Base-by-base conservation (phyloP, 768 basidiomycete species). In the Russula vinacea region DNA sequence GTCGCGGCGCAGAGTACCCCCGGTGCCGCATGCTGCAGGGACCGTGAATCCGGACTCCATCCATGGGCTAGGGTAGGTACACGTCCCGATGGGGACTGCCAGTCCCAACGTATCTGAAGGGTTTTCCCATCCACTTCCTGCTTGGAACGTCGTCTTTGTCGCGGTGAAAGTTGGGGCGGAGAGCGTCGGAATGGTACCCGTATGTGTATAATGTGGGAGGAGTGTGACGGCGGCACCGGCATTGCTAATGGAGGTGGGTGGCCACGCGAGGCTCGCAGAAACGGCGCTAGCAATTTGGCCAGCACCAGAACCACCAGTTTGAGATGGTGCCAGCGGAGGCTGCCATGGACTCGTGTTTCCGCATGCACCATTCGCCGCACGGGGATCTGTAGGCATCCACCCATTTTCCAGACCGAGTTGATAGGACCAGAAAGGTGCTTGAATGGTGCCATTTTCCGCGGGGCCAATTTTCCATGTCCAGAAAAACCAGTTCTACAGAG, bases 391-490 rank as follows among this genome's bases (percentile, higher is more conserved):
- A 10, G 97, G 96, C 80, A 98, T 89, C 92, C 93, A 99, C 9
- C 93, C 94, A 39, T 97, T 78, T 70, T 92, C 78, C 55, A 96
- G 81, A 39, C 96, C 97, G 49, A 97, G 88, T 72, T 87, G 82
- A 78, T 98, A 98, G 24, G 92, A 92, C 96, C 96, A 99, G 52
- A 88, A 84, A 3, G 94, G 93, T 8, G 88, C 76, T 71, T 90
- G 86, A 19, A 94, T 83, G 51, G 79, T 83, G 37, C 90, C 91
- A 29, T 82, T 74, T 19, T 83, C 83, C 11, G 93, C 92, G 71
- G 89, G 86, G 62, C 93, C 95, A 66, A 98, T 93, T 75, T 94
- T 95, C 94, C 93, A 98, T 2, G 92, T 95, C 96, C 96, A 98
- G 82, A 97, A 98, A 83, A 97, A 98, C 80, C 86, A 97, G 73